Percentiles rank a stretch among this genome's conserved stretches.
Evolutionary conservation across 805 yeast genomes (phyloP).

Genomic region (Yarrowia hollandica): DNA sequence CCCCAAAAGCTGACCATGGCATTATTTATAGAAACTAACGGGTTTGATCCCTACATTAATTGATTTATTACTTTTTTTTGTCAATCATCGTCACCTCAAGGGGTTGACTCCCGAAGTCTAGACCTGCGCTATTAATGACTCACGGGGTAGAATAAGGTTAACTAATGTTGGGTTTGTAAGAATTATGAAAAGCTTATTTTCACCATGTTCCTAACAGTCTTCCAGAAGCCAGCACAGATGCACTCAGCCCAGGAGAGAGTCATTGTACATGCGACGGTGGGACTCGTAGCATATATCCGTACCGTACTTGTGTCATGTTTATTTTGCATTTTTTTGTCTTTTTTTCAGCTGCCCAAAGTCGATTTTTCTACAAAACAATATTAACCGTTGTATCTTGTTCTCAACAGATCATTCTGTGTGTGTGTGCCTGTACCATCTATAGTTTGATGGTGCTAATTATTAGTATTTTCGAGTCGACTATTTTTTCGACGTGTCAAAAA

Average conservation of each 20-base stretch:
- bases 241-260: background rate
- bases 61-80: background rate
- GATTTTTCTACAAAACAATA: too few species aligned
- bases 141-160: background rate
- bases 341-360: too few species aligned
- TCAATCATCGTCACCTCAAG: too few species aligned
- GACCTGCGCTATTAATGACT: slow-evolving; percentile 19
- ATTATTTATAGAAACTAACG: background rate
- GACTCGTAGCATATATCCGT: background rate
- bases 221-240: slow-evolving; percentile 22
- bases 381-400: too few species aligned
- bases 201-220: background rate
- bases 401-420: too few species aligned
- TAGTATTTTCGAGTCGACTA: too few species aligned
- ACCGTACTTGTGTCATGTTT: background rate
- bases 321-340: too few species aligned
- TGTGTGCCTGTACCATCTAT: too few species aligned
- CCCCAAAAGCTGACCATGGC: background rate
- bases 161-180: background rate
- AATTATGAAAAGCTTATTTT: background rate
- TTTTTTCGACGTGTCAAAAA: too few species aligned
- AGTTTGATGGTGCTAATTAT: too few species aligned
- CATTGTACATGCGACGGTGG: background rate
- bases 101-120: too few species aligned
- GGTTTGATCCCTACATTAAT: background rate